Evolutionary conservation across 768 basidiomycete species (phyloP), one percentile per base, ranked within the genome.

Genomic region (Naganishia friedmannii): DNA sequence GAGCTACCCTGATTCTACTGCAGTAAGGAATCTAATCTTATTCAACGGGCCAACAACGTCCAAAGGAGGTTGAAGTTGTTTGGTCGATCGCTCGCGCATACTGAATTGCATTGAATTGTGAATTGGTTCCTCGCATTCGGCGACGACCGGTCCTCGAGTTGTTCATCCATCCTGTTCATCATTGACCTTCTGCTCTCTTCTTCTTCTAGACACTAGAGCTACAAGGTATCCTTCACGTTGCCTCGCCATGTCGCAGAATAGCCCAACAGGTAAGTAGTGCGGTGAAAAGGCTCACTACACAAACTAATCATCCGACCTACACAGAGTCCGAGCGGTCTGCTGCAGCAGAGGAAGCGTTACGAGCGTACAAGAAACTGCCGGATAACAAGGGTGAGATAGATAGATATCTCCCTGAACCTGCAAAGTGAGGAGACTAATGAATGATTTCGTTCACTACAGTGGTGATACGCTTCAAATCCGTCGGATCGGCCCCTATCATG

Each of bases 401-500:
- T 26, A 37, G 9, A 15, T 53, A 3, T 45, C 0, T 19, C 3
- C 15, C 4, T 45, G 2, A 23, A 13, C 0, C 29, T 19, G 2
- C 31, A 55, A 60, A 46, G 19, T 34, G 57, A 26, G 6, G 3
- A n/a, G 5, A 17, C 21, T 28, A 21, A 23, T 32, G 5, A 17
- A 3, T 28, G 26, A 23, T 32, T 9, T 51, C 26, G 1, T 32
- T 5, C 2, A 23, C n/a, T n/a, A 13, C 79, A 98, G 95, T 97
- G 63, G 88, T 97, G 72, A 92, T 99, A 12, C 88, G 93, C 53
- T 99, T 99, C 87, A 94, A 94, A 80, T 93, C 95, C 1, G 91
- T 96, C 12, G 95, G 95, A 55, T 94, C 95, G 75, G 95, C 94
- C 0, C 95, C 95, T 0, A 93, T 99, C 76, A 96, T 99, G 94